Base-by-base conservation (phyloP, 2,329 filamentous ascomycete genomes). In the Sclerotiophoma versabilis region DNA sequence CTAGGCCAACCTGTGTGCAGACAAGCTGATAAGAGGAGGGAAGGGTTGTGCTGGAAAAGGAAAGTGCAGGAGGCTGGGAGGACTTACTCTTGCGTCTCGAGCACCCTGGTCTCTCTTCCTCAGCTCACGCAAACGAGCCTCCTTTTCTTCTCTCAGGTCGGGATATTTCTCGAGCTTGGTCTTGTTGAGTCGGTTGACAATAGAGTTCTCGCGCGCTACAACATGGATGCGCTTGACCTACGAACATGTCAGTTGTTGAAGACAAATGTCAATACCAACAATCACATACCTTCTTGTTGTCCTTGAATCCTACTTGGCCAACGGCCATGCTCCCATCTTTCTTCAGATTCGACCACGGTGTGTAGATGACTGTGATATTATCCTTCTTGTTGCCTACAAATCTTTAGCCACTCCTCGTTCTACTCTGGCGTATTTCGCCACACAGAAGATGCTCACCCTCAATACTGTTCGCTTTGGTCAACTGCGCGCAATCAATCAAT, bases 381-480 rank as follows among this genome's bases (percentile, higher is more conserved):
- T 98, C 93, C 76, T 97, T 98, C 78, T 99, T 99, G 81, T 99
- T 99, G 60, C 95, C 90, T 93, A 54, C 5, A 14, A 15, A 6
- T 7, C 2, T 10, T 57, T 4, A 50, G n/a, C 4, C 7, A 11
- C 3, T 5, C 1, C 26, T 33, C 27, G n/a, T 22, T 4, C 2
- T 4, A 15, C 1, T 9, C 2, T 15, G 14, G 11, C 10, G 1
- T 4, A 15, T n/a, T 12, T n/a, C n/a, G 5, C 5, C 7, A n/a
- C 14, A 22, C 2, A n/a, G 6, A 33, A 9, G 3, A 1, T 29
- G 8, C 44, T 39, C 41, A 63, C 91, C 95, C 81, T 99, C 95
- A 67, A 99, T 99, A 53, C 92, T 97, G 79, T 99, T 99, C 59
- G 95, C 95, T 79, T 99, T 99, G 52, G 95, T 99, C 67, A 99